These are phyloP conservation scores for Breynia disticha DNA, from an alignment of 441 rosid species.

Conservation along the genomic window DNA sequence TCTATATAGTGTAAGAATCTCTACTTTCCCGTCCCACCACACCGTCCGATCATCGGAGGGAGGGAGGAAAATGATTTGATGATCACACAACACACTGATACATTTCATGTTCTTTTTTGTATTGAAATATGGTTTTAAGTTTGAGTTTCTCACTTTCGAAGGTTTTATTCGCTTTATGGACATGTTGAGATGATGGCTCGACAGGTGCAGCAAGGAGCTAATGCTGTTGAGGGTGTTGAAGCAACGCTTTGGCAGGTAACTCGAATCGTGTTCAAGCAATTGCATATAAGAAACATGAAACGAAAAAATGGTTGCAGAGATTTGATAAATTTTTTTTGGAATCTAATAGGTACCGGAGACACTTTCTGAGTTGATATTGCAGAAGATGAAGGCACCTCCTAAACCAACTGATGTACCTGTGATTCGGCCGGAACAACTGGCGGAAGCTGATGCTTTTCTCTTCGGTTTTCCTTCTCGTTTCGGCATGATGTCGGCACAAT, in stretches of 20 bases:
- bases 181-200: conserved; percentile 87
- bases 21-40: not conserved
- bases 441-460: conserved; percentile 82
- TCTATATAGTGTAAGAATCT: conserved; percentile 59
- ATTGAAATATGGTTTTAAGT: not conserved
- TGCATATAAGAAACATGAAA: not conserved
- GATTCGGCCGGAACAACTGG: conserved; percentile 61
- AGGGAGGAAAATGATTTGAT: not conserved
- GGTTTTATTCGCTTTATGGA: conserved; percentile 64
- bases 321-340: conserved; percentile 3
- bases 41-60: not conserved
- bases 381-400: conserved; percentile 64
- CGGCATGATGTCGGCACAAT: conserved; percentile 87
- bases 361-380: conserved; percentile 43
- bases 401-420: conserved; percentile 63
- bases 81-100: not conserved
- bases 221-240: conserved; percentile 57
- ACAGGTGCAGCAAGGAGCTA: conserved; percentile 66
- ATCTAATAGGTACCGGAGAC: conserved; percentile 63
- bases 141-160: conserved; percentile 5
- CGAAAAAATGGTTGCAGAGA: not conserved
- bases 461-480: conserved; percentile 91
- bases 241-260: conserved; percentile 89
- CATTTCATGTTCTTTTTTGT: too few relatives aligned
- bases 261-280: not conserved